Conservation (phyloP, 2,329 filamentous ascomycete species). For the Pseudocercospora crystallina region DNA sequence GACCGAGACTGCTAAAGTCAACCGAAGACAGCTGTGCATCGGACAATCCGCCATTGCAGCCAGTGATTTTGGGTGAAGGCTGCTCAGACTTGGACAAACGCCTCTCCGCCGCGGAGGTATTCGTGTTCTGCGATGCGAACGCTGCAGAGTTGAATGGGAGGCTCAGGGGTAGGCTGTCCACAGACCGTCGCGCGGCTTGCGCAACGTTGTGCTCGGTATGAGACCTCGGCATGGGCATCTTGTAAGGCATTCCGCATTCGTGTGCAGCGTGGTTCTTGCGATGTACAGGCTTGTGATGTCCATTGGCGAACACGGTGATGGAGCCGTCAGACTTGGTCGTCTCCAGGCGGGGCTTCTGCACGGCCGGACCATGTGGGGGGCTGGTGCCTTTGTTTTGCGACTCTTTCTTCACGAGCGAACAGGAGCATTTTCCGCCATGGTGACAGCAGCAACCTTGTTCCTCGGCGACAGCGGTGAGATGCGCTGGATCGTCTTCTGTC, state of each 20-base stretch:
- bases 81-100: conserved; percentile 35
- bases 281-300: conserved; percentile 64
- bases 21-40: conserved; percentile 23
- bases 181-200: conserved; percentile 48
- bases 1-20: conserved; percentile 28
- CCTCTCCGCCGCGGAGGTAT: conserved; percentile 11
- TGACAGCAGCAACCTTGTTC: conserved; percentile 53
- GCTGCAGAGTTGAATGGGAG: conserved; percentile 13
- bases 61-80: conserved; percentile 28
- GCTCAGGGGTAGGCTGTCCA: conserved; percentile 50
- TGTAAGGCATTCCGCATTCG: conserved; percentile 63
- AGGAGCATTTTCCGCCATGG: conserved; percentile 60
- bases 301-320: conserved; percentile 62
- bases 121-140: conserved; percentile 16
- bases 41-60: conserved; percentile 13
- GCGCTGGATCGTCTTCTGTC: conserved; percentile 22
- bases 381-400: conserved; percentile 28
- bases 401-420: conserved; percentile 59
- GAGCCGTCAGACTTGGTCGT: conserved; percentile 60
- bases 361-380: conserved; percentile 40
- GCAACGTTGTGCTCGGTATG: conserved; percentile 50
- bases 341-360: conserved; percentile 57
- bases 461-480: conserved; percentile 36
- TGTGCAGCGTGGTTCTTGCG: conserved; percentile 65
- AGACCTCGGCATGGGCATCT: conserved; percentile 59